Base-by-base conservation (phyloP, 108 stramenopile genomes). In the Bacterosira constricta region DNA sequence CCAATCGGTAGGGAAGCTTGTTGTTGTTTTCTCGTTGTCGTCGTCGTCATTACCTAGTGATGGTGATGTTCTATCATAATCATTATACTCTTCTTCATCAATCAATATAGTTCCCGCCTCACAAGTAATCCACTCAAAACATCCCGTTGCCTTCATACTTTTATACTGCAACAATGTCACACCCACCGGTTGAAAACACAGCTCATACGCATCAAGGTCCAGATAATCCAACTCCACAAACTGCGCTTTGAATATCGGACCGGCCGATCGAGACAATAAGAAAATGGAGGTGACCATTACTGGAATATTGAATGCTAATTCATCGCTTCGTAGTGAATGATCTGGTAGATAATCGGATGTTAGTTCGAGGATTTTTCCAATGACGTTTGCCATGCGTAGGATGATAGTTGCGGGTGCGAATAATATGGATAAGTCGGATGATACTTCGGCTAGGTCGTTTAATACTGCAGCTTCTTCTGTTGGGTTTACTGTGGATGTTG, bases 31-130 rank as follows among this genome's bases (percentile, higher is more conserved):
- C n/a, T n/a, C n/a, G n/a, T n/a, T n/a, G n/a, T n/a, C n/a, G n/a
- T n/a, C n/a, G n/a, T n/a, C n/a, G n/a, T 45, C 37, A 6, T 59
- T 55, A 2, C 29, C 17, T 29, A 39, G 37, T 1, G 54, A 55
- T 2, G 31, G n/a, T 55, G 54, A 55, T 32, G 11, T n/a, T 55
- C 30, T 3, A 55, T 31, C 31, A 29, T 55, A 6, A 50, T 65
- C 63, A 49, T 69, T 69, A n/a, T n/a, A n/a, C n/a, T n/a, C n/a
- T n/a, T n/a, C n/a, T 57, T 69, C 68, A 42, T 52, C 47, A 25
- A 69, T 49, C 30, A 69, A 32, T 32, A 52, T 30, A 0, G 54
- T 32, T 10, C 68, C 68, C n/a, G 68, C 55, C 56, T 35, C 17
- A 18, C 47, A 69, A 13, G 30, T 34, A 30, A 57, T 52, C 68